Base-by-base conservation (phyloP, 1,284 basidiomycete genomes). In the Coniophora puteana region DNA sequence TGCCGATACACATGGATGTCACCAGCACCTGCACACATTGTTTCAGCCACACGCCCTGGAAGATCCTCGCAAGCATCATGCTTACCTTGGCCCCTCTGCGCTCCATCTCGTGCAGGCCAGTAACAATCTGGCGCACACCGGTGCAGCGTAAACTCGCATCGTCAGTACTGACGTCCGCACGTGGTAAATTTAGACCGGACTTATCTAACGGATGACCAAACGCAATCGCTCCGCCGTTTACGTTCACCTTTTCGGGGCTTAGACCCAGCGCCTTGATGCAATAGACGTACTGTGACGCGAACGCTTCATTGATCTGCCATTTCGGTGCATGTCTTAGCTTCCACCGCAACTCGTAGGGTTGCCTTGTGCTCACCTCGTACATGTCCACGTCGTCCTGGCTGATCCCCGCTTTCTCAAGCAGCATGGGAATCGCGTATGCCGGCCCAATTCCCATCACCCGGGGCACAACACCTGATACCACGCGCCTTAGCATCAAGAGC, bases 201-300 rank as follows among this genome's bases (percentile, higher is more conserved):
- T 72, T 61, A 88, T 80, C 89, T 78, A 91, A 59, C n/a, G 89
- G 88, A 62, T 90, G 87, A 2, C 89, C 92, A 11, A 93, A 72
- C 10, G 90, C 91, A 51, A 93, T 93, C 0, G 90, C 92, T 1
- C 93, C 92, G 22, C 93, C 93, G 51, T 91, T 88, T 11, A 92
- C 87, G 56, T 95, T 93, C 35, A 93, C 85, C 69, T 88, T 81
- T 38, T 76, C 74, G 22, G 68, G 65, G 50, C 80, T 72, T n/a
- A 96, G 67, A 22, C 74, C 74, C 24, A 96, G 74, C 54, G 81
- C 70, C 49, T 85, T 79, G 33, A 92, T 69, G 39, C 80, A 83
- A 65, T 95, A 93, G 16, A 93, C 79, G 40, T 80, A 89, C 69
- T 92, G 89, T 0, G 89, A 92, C 8, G 91, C 89, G 52, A 93